Evolutionary conservation across 768 basidiomycete genomes (phyloP), one percentile per base, ranked within the genome.

Genomic region (Paxillus involutus): DNA sequence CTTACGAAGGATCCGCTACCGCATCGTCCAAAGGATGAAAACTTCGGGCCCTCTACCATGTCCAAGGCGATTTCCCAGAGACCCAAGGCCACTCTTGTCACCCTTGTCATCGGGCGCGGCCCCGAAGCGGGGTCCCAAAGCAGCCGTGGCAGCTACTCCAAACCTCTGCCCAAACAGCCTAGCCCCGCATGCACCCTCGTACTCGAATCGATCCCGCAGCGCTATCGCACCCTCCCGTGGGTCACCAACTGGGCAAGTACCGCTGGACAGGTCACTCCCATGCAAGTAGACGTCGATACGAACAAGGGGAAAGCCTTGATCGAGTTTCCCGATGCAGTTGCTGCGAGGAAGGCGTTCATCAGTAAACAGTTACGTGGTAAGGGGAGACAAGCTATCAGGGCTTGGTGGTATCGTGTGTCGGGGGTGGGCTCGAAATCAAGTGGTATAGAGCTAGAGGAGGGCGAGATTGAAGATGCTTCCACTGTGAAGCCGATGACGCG

Each of bases 131-230:
- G 80, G 52, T 71, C 74, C 0, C 67, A 75, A 12, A 75, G 76
- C 58, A 78, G 73, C 54, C 78, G 77, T 56, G 79, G 80, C n/a
- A 67, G 71, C 3, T 83, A 80, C 62, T 63, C 68, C 26, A 64
- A 71, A 41, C 53, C 61, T 58, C 41, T 51, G 61, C 48, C 39
- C 41, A 53, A 54, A 17, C 56, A 32, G 37, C 80, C 81, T 40
- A 77, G 78, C 57, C 77, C 77, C 6, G 69, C 76, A 3, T 73
- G 79, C 13, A 81, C 82, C 1, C 66, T 85, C 29, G 79, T 85
- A 24, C 76, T 85, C 68, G 81, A 84, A 57, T 76, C 77, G 49
- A 67, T 85, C 6, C 83, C 82, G 1, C 81, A 80, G 55, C 62
- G 72, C 4, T 71, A 75, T 58, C 77, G 81, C 43, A 74, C 69